These are phyloP conservation scores for Heterococcus sp. DNA, from an alignment of 108 stramenopile genomes.

Conservation along the genomic window DNA sequence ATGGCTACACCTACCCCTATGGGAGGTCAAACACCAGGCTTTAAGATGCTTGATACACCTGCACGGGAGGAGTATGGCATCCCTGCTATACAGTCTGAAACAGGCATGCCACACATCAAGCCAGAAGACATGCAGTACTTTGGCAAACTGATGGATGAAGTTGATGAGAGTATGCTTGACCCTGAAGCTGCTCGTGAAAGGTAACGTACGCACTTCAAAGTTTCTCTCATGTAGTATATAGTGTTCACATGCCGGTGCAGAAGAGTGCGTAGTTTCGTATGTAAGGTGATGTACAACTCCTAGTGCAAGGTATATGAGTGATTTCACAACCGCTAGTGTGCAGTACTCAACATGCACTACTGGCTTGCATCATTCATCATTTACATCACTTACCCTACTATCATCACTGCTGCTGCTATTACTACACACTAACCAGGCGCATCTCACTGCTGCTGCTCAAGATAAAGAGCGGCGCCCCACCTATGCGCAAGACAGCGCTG, in stretches of 20 bases:
- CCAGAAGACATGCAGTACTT: conserved; percentile 96
- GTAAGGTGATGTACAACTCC: too few species aligned
- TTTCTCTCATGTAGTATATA: too few species aligned
- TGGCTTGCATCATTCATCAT: too few species aligned
- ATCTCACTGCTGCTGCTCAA: conserved; percentile 90
- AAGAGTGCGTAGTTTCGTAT: too few species aligned
- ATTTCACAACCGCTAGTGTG: too few species aligned
- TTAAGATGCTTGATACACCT: conserved; percentile 86
- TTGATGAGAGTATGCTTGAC: conserved; percentile 48
- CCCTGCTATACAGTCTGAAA: conserved; percentile 67
- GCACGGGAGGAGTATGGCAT: conserved; percentile 90
- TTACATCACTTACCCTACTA: too few species aligned
- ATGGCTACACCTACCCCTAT: conserved; percentile 86
- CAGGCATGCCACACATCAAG: conserved; percentile 87
- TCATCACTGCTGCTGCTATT: too few species aligned
- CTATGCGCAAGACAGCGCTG: conserved; percentile 95
- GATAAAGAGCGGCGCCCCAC: conserved; percentile 97
- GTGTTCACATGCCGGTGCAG: too few species aligned
- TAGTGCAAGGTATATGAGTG: too few species aligned
- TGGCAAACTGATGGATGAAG: conserved; percentile 81
- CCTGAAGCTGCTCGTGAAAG: conserved; percentile 48
- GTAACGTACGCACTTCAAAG: too few species aligned
- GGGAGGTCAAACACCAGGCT: conserved; percentile 72
- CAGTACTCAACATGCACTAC: too few species aligned
- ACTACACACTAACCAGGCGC: too few species aligned